Conservation (phyloP, 1,284 basidiomycete genomes). For the Mixia osmundae region DNA sequence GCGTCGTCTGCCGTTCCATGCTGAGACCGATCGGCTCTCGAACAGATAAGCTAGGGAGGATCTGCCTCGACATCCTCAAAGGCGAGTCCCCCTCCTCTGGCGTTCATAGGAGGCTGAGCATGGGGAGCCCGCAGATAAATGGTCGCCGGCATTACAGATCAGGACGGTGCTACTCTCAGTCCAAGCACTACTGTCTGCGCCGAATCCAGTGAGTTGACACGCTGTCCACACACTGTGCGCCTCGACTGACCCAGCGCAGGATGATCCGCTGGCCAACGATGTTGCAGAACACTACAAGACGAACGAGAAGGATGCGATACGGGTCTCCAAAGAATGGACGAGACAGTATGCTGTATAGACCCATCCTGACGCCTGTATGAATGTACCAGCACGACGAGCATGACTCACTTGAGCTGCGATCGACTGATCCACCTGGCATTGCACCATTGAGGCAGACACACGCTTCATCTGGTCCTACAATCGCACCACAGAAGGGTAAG, state of each 20-base stretch:
- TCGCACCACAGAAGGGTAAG: too few relatives aligned
- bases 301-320: conserved; percentile 72
- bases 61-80: conserved; percentile 95
- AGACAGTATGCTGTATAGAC: conserved; percentile 38
- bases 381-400: too few relatives aligned
- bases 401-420: too few relatives aligned
- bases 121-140: conserved; percentile 48
- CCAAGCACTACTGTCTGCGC: conserved; percentile 81
- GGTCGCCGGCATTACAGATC: conserved; percentile 95
- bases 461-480: too few relatives aligned
- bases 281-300: conserved; percentile 98
- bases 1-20: conserved; percentile 11
- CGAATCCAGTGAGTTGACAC: conserved; percentile 41
- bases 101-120: not conserved
- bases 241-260: conserved; percentile 21
- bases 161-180: conserved; percentile 89
- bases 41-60: conserved; percentile 84
- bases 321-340: conserved; percentile 80
- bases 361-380: too few relatives aligned
- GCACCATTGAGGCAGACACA: too few relatives aligned
- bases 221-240: not conserved
- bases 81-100: conserved; percentile 27
- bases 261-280: conserved; percentile 84
- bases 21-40: not conserved
- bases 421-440: too few relatives aligned